Base-by-base conservation (phyloP, 108 stramenopile genomes). In the Discostella stelligeroides region DNA sequence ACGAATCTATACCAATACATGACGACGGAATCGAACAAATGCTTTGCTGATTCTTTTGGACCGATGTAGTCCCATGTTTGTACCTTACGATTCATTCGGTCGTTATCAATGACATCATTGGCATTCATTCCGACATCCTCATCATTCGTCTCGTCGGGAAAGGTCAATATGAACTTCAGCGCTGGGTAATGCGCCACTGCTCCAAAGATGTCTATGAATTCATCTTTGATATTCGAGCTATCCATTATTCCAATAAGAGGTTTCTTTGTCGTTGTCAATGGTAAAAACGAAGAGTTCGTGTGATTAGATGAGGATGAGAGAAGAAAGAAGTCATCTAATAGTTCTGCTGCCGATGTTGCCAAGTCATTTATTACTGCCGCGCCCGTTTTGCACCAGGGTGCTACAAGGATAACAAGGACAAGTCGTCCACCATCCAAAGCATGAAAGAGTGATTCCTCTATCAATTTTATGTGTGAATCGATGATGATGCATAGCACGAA, bases 1-100 rank as follows among this genome's bases (percentile, higher is more conserved):
- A 72, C 62, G 37, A 64, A 66, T 60, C 80, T 63, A 56, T 76
- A 76, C 74, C 75, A 81, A 43, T 76, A 75, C 74, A 76, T 75
- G 39, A 81, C 34, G 8, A 81, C 59, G 1, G 80, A 76, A 39
- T 81, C 75, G 46, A 34, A 81, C 3, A 81, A 23, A 63, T 81
- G 74, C 20, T 66, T 38, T 4, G 69, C 69, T 17, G 80, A 46
- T 53, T 65, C 70, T 60, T 23, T 71, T 24, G 68, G 69, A 20
- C 74, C 63, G 41, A 81, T 71, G 45, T 65, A 81, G 57, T 81
- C 75, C 75, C 77, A 79, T 43, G 66, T 61, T 18, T 64, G 47
- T 39, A 66, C 60, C 10, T 71, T 63, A 18, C 65, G 34, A 34
- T 34, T 6, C 34, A 34, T 5, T 5, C 34, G 3, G 34, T 55